Percentiles rank a stretch among this genome's conserved stretches.
phyloP scores from a whole-genome alignment of 2,329 filamentous ascomycete genomes.

The Aureobasidium zeae region DNA sequence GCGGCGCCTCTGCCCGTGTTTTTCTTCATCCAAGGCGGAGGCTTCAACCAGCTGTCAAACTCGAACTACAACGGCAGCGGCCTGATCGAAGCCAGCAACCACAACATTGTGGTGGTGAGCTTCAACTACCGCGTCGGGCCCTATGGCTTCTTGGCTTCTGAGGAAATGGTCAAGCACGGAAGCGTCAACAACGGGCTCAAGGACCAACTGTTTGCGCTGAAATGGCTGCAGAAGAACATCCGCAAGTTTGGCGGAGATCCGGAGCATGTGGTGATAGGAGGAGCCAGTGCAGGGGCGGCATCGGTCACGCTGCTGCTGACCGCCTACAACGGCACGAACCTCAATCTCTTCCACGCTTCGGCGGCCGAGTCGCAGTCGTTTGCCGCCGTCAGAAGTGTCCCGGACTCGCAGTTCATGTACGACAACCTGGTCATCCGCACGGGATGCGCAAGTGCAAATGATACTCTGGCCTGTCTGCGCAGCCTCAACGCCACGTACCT shows the following conservation, averaged over 20 bases:
- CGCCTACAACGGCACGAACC: conserved; percentile 41
- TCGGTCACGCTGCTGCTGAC: conserved; percentile 57
- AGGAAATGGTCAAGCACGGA: conserved; percentile 42
- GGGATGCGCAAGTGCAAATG: conserved; percentile 32
- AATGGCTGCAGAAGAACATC: conserved; percentile 63
- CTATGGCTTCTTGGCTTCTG: conserved; percentile 60
- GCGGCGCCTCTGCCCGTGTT: conserved; percentile 54
- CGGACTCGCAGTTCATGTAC: conserved; percentile 44
- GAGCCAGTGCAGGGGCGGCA: conserved; percentile 58
- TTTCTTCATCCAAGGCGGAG: conserved; percentile 44
- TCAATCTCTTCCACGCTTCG: conserved; percentile 44
- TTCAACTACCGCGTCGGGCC: conserved; percentile 70
- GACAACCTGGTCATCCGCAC: conserved; percentile 43
- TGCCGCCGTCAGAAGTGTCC: conserved; percentile 38
- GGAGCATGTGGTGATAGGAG: conserved; percentile 57
- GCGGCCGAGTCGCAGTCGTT: conserved; percentile 48
- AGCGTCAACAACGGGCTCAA: conserved; percentile 60
- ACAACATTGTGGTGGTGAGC: conserved; percentile 58
- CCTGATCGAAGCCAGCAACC: conserved; percentile 49
- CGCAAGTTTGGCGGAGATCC: conserved; percentile 60
- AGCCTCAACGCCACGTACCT: conserved; percentile 35
- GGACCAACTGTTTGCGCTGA: conserved; percentile 59
- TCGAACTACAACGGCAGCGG: conserved; percentile 51
- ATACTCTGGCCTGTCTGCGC: conserved; percentile 44
- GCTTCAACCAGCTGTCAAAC: conserved; percentile 39